Conservation (phyloP, 495 filamentous ascomycete genomes). For the Tuber microsphaerosporum region DNA sequence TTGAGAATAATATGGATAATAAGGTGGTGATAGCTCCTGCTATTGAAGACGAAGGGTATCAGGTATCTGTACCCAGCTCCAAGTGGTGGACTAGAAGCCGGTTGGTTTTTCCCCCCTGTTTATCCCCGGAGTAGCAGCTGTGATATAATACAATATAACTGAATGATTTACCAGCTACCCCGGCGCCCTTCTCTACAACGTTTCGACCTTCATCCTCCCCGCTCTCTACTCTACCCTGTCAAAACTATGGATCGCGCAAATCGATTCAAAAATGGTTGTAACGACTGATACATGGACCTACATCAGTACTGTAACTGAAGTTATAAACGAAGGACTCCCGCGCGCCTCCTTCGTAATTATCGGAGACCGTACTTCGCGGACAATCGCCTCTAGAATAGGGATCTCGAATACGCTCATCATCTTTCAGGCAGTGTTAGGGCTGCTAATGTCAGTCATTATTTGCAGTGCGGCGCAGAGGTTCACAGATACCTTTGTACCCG, state of each 20-base stretch:
- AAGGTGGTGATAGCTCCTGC: conserved; percentile 7
- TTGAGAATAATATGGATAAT: conserved; percentile 10
- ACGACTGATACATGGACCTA: conserved; percentile 62
- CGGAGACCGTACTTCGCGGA: conserved; percentile 56
- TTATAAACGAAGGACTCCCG: conserved; percentile 68
- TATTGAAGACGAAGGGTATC: conserved; percentile 2
- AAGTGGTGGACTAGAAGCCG: conserved; percentile 27
- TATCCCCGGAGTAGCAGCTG: neutral
- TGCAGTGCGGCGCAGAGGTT: conserved; percentile 51
- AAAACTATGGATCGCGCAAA: conserved; percentile 68
- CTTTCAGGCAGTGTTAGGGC: conserved; percentile 53
- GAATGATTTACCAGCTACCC: conserved; percentile 44
- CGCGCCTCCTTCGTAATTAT: conserved; percentile 63
- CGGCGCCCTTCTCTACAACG: conserved; percentile 58
- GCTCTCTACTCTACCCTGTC: conserved; percentile 63
- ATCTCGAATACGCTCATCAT: conserved; percentile 61
- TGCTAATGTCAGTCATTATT: conserved; percentile 59
- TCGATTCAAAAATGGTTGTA: conserved; percentile 59
- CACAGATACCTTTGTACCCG: conserved; percentile 58
- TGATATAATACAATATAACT: neutral
- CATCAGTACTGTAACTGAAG: conserved; percentile 59
- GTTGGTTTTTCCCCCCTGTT: conserved; percentile 16
- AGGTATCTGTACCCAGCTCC: neutral
- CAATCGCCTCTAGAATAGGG: conserved; percentile 49
- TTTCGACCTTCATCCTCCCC: conserved; percentile 58